Evolutionary conservation across 2,329 filamentous ascomycete genomes (phyloP), one percentile per base, ranked within the genome.

Genomic region (Fusarium continuum): DNA sequence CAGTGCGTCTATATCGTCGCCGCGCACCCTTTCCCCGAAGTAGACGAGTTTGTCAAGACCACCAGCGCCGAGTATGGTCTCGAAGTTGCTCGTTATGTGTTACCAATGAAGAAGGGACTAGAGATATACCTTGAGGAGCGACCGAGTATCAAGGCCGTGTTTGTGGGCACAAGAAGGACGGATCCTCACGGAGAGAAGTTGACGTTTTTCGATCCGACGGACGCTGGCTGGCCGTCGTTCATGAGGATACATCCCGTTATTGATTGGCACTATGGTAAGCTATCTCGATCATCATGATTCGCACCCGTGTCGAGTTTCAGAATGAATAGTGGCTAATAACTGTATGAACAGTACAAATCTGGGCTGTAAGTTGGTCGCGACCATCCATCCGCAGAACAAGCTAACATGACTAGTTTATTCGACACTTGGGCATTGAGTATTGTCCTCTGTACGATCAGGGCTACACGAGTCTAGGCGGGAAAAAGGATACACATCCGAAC

Each of bases 221-320:
- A 98, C 76, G 81, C 85, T 29, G 93, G 90, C 3, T 99, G 95
- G 95, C 95, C 95, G 29, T 80, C 83, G 36, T 97, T 98, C 72
- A 93, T 98, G 88, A 87, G 95, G 55, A 84, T 98, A 58, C 93
- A 99, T 76, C 94, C 95, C 0, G 91, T 99, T 9, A 93, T 99
- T 72, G 95, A 99, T 77, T 99, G 95, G 95, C 92, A 95, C 75
- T 97, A 64, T 58, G 73, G 62, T 65, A 61, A 7, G 60, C 38
- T 5, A 8, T 28, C n/a, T n/a, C 4, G 5, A 7, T 22, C 38
- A 13, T 9, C n/a, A 17, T 20, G 32, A 17, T 35, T 35, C 8
- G 9, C 2, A 11, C 6, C 11, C 2, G 20, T 11, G 11, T 23
- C 6, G 25, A n/a, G 3, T 3, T 6, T 4, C 5, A 10, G 0